Evolutionary conservation across 192 early-diverging fungal genomes (phyloP).

Genomic region (Pecoramyces ruminantium): DNA sequence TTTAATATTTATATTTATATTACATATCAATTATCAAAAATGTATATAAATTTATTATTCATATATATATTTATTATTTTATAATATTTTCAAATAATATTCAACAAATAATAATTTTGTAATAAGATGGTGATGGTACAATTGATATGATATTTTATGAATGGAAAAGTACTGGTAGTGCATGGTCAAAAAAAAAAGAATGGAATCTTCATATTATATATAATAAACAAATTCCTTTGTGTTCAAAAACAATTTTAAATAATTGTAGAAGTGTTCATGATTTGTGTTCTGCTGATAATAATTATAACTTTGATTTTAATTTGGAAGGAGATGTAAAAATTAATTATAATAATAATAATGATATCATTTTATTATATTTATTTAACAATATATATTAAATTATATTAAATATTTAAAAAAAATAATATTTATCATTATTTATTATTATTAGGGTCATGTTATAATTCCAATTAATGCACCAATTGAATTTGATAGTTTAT

Average conservation of each 20-base stretch:
- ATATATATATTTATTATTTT: no score
- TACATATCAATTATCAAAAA: no score
- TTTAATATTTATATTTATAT: no score
- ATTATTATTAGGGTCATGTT: background rate
- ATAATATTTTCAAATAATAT: no score
- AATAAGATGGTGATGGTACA: background rate
- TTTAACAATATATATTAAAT: no score
- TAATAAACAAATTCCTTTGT: background rate
- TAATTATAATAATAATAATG: no score
- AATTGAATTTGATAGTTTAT: background rate
- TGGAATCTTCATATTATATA: background rate
- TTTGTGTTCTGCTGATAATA: background rate
- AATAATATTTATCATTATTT: no score
- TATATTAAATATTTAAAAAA: no score
- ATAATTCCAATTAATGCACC: background rate
- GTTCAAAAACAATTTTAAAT: background rate
- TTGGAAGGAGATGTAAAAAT: background rate
- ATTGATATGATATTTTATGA: background rate
- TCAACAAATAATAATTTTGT: background rate
- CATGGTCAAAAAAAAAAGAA: background rate
- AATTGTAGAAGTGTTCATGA: background rate
- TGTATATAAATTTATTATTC: no score
- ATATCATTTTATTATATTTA: no score
- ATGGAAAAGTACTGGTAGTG: background rate
- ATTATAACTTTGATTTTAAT: background rate